Evolutionary conservation across 768 basidiomycete genomes (phyloP).

Genomic region (Hericium alpestre): DNA sequence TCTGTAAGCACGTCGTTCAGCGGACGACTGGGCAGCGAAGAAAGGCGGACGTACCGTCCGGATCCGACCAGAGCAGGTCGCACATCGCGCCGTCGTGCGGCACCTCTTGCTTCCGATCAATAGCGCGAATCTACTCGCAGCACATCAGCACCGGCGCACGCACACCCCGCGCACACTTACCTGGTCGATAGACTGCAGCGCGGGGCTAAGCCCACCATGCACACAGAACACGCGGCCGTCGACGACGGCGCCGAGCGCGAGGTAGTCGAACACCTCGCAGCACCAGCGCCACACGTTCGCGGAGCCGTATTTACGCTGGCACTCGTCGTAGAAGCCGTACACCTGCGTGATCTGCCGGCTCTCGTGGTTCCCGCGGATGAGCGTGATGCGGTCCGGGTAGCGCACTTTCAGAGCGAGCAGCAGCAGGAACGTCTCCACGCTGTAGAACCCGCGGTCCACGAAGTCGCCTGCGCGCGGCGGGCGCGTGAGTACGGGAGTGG

Average conservation of each 20-base stretch:
- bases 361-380: conserved; percentile 97
- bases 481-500: background rate
- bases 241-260: conserved; percentile 90
- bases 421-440: conserved; percentile 91
- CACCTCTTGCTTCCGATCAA: conserved; percentile 94
- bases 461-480: conserved; percentile 70
- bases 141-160: background rate
- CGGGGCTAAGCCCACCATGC: conserved; percentile 91
- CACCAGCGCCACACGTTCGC: conserved; percentile 97
- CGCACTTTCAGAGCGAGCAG: conserved; percentile 93
- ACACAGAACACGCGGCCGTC: conserved; percentile 96
- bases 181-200: conserved; percentile 79
- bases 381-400: conserved; percentile 93
- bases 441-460: conserved; percentile 95
- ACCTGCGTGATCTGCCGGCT: conserved; percentile 95
- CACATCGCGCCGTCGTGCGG: conserved; percentile 99
- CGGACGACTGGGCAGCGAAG: background rate
- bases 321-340: conserved; percentile 93
- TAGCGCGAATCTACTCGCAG: conserved; percentile 77
- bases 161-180: conserved; percentile 25
- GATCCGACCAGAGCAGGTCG: conserved; percentile 98
- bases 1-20: conserved; percentile 32
- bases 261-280: conserved; percentile 97
- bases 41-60: conserved; percentile 55
- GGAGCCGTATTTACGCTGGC: conserved; percentile 89